These are phyloP conservation scores for Suillus alpinus DNA, from an alignment of 768 basidiomycete species.

Conservation along the genomic window DNA sequence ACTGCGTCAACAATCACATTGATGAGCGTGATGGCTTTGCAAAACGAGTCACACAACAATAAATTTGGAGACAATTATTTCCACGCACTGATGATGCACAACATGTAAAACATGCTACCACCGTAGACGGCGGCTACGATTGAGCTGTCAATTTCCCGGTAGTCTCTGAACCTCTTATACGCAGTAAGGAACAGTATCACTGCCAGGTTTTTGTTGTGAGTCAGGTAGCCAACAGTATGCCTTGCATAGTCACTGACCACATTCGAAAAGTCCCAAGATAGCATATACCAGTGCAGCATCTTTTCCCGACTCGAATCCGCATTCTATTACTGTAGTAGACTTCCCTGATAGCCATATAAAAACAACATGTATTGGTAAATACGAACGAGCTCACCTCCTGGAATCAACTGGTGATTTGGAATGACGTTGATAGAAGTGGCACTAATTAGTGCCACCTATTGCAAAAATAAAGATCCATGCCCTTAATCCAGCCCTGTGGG, in stretches of 20 bases:
- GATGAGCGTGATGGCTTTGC: slow-evolving; percentile 13
- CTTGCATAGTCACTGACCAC: not conserved
- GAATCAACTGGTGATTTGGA: slow-evolving; percentile 7
- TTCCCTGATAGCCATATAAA: not conserved
- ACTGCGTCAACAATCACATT: slow-evolving; percentile 9
- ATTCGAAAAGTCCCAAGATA: not conserved
- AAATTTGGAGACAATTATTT: not conserved
- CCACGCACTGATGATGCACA: slow-evolving; percentile 16
- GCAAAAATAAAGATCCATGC: not conserved
- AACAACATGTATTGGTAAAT: not conserved
- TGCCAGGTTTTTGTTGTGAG: not conserved
- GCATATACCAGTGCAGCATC: not conserved
- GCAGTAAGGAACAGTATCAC: slow-evolving; percentile 2
- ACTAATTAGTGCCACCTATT: slow-evolving; percentile 9
- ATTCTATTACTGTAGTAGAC: not conserved
- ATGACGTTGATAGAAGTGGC: slow-evolving; percentile 4
- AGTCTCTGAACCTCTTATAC: slow-evolving; percentile 3
- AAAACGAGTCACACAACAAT: not conserved
- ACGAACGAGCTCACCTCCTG: slow-evolving; percentile 2
- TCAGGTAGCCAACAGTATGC: not conserved
- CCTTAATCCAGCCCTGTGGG: not conserved
- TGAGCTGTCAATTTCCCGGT: not conserved
- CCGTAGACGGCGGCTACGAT: slow-evolving; percentile 12
- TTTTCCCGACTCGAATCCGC: not conserved
- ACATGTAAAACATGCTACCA: slow-evolving; percentile 16